A percentile compares a stretch with the other conserved stretches of the same genome.
Conservation (phyloP, 208 protist genomes). For the Strigomonas culicis region DNA sequence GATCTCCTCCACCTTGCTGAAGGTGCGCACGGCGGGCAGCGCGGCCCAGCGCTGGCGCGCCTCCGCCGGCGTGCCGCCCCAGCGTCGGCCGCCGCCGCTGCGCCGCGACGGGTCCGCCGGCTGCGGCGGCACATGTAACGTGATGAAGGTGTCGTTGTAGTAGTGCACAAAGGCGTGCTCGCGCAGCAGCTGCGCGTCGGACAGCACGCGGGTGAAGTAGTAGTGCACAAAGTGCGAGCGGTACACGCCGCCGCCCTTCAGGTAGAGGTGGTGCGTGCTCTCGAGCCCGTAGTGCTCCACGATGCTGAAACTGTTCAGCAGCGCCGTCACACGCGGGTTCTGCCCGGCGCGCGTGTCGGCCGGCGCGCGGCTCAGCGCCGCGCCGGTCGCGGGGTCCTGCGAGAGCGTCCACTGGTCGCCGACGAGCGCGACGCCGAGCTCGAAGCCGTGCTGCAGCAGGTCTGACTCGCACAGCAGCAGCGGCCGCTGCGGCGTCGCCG, state of each 20-base stretch:
- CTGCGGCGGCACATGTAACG: constrained; percentile 50
- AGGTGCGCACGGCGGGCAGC: constrained; percentile 55
- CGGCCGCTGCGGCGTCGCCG: constrained; percentile 27
- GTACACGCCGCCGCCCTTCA: constrained; percentile 70
- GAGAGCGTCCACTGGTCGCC: constrained; percentile 64
- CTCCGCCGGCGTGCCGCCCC: neutral
- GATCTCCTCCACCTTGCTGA: constrained; percentile 84
- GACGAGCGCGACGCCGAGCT: constrained; percentile 81
- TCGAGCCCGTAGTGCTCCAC: constrained; percentile 79
- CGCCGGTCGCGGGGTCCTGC: constrained; percentile 20
- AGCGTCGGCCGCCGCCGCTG: neutral
- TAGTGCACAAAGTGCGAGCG: constrained; percentile 83
- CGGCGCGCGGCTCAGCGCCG: neutral
- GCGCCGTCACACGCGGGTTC: constrained; percentile 23
- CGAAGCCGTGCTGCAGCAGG: constrained; percentile 58
- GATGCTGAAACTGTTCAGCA: constrained; percentile 87
- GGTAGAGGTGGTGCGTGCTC: constrained; percentile 70
- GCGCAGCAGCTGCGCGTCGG: constrained; percentile 28
- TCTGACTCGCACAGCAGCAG: constrained; percentile 71
- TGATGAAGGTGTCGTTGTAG: constrained; percentile 77
- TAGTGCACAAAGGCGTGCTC: constrained; percentile 54
- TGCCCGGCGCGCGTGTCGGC: constrained; percentile 7
- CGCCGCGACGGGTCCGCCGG: constrained; percentile 4
- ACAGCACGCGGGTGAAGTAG: constrained; percentile 52
- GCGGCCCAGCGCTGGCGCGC: neutral